Conservation (phyloP, 116 monocot species). For the Papilionanthe hybrid region DNA sequence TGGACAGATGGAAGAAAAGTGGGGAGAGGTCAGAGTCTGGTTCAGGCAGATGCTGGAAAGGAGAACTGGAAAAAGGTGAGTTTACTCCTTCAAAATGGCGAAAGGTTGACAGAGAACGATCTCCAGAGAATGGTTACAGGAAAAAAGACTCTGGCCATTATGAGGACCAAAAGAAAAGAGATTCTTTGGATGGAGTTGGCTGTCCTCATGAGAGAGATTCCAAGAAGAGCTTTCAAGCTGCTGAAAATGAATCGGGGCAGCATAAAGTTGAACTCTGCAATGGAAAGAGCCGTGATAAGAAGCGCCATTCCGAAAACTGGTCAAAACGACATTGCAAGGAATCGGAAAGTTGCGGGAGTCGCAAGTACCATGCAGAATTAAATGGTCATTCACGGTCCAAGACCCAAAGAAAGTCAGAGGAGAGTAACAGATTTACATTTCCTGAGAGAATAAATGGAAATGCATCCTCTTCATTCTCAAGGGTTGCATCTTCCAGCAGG, state of each 20-base stretch:
- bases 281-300: constrained; percentile 47
- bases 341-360: constrained; percentile 22
- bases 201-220: constrained; percentile 24
- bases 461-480: constrained; percentile 27
- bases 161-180: constrained; percentile 39
- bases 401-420: constrained; percentile 56
- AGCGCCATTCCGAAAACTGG: constrained; percentile 22
- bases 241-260: constrained; percentile 41
- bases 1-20: constrained; percentile 8
- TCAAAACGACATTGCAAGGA: constrained; percentile 43
- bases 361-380: constrained; percentile 39
- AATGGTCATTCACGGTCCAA: constrained; percentile 38
- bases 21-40: constrained; percentile 20
- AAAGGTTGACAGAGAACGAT: constrained; percentile 23
- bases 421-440: constrained; percentile 28
- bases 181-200: constrained; percentile 23
- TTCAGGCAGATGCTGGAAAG: constrained; percentile 20
- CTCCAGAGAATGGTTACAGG: constrained; percentile 21
- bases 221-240: constrained; percentile 20
- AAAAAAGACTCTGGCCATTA: constrained; percentile 19
- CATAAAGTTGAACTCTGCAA: constrained; percentile 45
- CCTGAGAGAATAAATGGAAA: constrained; percentile 40
- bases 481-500: constrained; percentile 26
- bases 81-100: constrained; percentile 22
- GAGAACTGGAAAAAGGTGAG: constrained; percentile 35